A percentile compares a stretch with the other conserved stretches of the same genome.
Evolutionary conservation across 192 early-diverging fungal genomes (phyloP).

Genomic region (Gaertneriomyces sp.): DNA sequence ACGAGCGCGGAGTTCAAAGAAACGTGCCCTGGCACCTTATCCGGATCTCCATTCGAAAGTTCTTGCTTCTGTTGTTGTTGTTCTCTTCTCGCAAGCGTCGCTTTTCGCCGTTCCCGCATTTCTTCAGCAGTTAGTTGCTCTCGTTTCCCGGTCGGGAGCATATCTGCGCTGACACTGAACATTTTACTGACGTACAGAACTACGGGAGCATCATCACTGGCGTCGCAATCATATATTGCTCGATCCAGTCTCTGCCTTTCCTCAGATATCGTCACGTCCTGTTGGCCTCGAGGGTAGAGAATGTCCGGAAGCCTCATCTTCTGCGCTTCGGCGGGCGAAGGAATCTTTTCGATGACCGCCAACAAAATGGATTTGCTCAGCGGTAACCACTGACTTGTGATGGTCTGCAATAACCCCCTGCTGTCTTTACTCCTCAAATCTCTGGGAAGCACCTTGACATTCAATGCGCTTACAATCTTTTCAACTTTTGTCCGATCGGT

Average conservation of each 20-base stretch:
- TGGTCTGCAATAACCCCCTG: constrained; percentile 65
- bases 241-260: constrained; percentile 50
- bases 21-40: constrained; percentile 15
- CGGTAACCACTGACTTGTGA: constrained; percentile 95
- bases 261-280: constrained; percentile 21
- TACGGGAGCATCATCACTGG: constrained; percentile 55
- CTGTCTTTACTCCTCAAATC: constrained; percentile 86
- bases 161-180: constrained; percentile 74
- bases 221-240: constrained; percentile 73
- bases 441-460: constrained; percentile 84
- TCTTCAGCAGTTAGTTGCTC: constrained; percentile 79
- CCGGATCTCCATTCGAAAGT: constrained; percentile 16
- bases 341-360: constrained; percentile 82
- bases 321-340: constrained; percentile 81
- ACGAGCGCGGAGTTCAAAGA: constrained; percentile 10
- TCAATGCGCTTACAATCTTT: constrained; percentile 85
- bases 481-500: constrained; percentile 76
- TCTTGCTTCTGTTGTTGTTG: constrained; percentile 23
- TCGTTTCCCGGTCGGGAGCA: constrained; percentile 71
- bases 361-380: constrained; percentile 83
- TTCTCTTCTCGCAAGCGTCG: constrained; percentile 19
- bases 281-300: constrained; percentile 39
- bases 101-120: constrained; percentile 68
- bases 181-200: constrained; percentile 94
- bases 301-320: constrained; percentile 72